Base-by-base conservation (phyloP, 441 rosid species). In the Erodium chrysanthum region DNA sequence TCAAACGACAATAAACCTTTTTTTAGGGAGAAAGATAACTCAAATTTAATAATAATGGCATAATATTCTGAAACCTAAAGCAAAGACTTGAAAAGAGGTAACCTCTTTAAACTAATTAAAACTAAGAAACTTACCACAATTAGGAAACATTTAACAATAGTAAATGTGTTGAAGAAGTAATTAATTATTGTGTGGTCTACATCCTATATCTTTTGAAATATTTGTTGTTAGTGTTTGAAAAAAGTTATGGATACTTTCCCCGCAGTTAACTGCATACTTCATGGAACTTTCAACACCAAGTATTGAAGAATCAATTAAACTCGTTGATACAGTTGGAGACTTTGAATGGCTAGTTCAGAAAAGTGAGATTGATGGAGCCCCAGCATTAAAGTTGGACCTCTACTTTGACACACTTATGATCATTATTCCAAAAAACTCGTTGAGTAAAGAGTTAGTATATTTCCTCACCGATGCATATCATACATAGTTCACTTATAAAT, bases 321-420 rank as follows among this genome's bases (percentile, higher is more conserved):
- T 96, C 71, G 97, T 86, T 68, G 99, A 92, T 81, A 96, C 88
- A 85, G 98, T 96, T 79, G 99, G 99, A 63, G 99, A 83, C 71
- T 84, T 96, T 73, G 99, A 96, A 88, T 87, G 99, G 99, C 80
- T 90, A 68, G 85, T 96, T 79, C 88, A 92, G 81, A 92, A 96
- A 78, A 82, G 86, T 74, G 99, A 96, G 80, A 90, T 96, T 73
- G 99, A 96, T 76, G 99, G 99, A 74, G 86, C 97, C 72, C 75
- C 94, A 76, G 93, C 99, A 22, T 69, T 96, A 69, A 92, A 90
- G 89, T 82, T 96, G 73, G 96, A 96, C 71, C 98, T 96, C 73
- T 84, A 96, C 56, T 88, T 96, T 31, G 99, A 96, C 75, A 86
- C 95, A 68, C 98, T 98, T 29, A 84, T 89, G 71, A 92, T 96